phyloP scores from a whole-genome alignment of 2,329 filamentous ascomycete genomes.

The Coniochaeta sp. region DNA sequence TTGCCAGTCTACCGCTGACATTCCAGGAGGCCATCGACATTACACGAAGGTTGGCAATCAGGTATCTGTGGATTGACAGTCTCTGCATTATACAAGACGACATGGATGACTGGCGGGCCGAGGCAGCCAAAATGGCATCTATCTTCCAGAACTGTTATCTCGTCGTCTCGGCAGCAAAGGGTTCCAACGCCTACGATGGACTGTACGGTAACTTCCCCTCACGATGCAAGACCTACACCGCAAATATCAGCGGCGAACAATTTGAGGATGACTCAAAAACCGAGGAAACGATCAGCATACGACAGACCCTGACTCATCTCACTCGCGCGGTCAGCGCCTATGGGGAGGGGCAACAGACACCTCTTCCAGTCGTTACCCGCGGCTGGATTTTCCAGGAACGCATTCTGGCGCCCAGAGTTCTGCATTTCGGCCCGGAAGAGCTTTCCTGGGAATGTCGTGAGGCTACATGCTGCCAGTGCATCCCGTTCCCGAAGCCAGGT shows the following conservation, averaged over 20 bases:
- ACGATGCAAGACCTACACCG: not conserved
- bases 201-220: not conserved
- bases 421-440: constrained; percentile 11
- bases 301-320: constrained; percentile 6
- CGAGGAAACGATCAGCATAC: constrained; percentile 4
- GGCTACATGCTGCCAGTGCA: not conserved
- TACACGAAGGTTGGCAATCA: not conserved
- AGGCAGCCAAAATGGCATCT: not conserved
- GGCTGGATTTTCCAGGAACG: not conserved
- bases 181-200: not conserved
- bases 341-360: not conserved
- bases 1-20: not conserved
- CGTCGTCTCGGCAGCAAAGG: not conserved
- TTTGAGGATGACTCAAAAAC: not conserved
- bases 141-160: not conserved
- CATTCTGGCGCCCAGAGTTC: constrained; percentile 11
- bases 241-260: not conserved
- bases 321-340: constrained; percentile 1
- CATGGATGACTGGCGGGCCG: not conserved
- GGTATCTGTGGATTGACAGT: constrained; percentile 9
- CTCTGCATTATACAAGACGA: constrained; percentile 9
- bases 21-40: constrained; percentile 4
- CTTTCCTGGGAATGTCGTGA: not conserved
- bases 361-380: not conserved
- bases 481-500: not conserved